phyloP scores from a whole-genome alignment of 106 monocot genomes.

The Xerophyta viscosa region DNA sequence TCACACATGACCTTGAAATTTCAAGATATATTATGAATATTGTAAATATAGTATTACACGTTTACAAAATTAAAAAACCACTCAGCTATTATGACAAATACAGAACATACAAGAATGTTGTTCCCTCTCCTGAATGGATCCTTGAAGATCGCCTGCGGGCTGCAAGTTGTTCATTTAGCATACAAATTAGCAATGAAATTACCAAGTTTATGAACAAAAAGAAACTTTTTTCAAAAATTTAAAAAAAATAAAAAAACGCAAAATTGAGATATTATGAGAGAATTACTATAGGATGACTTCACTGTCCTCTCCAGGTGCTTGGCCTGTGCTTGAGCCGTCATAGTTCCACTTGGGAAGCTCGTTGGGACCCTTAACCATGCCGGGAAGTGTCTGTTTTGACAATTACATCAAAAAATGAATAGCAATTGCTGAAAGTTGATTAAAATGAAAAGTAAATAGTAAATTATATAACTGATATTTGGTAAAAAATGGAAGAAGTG shows the following conservation, averaged over 20 bases:
- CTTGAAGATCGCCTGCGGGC: conserved; percentile 93
- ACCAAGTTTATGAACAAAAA: too few species aligned
- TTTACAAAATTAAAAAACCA: too few species aligned
- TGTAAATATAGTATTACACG: too few species aligned
- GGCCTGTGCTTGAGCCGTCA: conserved; percentile 70
- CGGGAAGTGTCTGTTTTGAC: conserved; percentile 41
- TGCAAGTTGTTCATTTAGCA: conserved; percentile 3
- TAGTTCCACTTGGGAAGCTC: conserved; percentile 79
- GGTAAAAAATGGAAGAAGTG: not conserved
- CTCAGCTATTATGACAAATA: too few species aligned
- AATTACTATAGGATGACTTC: conserved; percentile 72
- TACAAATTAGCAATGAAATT: too few species aligned
- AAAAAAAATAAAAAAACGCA: not conserved
- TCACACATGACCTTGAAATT: conserved; percentile 90
- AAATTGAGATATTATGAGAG: not conserved
- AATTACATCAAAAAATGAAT: too few species aligned
- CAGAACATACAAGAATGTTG: conserved; percentile 81
- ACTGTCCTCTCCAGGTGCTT: conserved; percentile 63
- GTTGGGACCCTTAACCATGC: conserved; percentile 36
- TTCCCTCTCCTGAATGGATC: conserved; percentile 95
- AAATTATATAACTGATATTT: too few species aligned
- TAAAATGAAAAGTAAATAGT: too few species aligned
- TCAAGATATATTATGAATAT: too few species aligned
- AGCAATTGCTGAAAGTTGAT: too few species aligned
- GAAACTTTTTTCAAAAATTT: too few species aligned